These are phyloP conservation scores for Sporothrix dimorphospora DNA, from an alignment of 2,329 filamentous ascomycete species.

Conservation along the genomic window DNA sequence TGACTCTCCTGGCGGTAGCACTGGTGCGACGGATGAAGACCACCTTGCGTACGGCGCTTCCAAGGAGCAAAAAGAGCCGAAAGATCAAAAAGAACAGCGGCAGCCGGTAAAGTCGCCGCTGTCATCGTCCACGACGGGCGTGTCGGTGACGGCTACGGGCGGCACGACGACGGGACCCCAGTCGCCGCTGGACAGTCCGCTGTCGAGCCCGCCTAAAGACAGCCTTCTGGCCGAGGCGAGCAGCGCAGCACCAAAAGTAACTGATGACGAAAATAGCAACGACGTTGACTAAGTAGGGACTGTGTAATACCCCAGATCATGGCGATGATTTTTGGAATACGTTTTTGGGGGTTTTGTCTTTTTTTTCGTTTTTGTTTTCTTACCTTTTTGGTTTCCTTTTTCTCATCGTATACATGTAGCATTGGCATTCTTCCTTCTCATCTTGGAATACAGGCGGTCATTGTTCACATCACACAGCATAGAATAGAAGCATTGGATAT, in stretches of 20 bases:
- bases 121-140: background rate
- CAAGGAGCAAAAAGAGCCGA: background rate
- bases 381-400: background rate
- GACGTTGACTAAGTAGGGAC: background rate
- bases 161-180: constrained; percentile 30
- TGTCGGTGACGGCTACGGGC: constrained; percentile 20
- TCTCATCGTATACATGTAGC: background rate
- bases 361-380: background rate
- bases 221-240: background rate
- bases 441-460: background rate
- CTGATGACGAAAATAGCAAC: background rate
- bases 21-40: background rate
- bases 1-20: constrained; percentile 36
- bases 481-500: background rate
- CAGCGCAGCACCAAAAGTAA: background rate
- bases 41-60: background rate
- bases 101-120: constrained; percentile 25
- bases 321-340: constrained; percentile 8
- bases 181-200: background rate
- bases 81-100: constrained; percentile 3
- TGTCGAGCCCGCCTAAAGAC: background rate
- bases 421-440: background rate
- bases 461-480: background rate
- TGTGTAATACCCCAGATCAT: background rate
- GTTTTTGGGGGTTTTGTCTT: background rate